A percentile compares a stretch with the other conserved stretches of the same genome.
Evolutionary conservation across 129 eudicot genomes (phyloP).

Genomic region (Centella asiatica): DNA sequence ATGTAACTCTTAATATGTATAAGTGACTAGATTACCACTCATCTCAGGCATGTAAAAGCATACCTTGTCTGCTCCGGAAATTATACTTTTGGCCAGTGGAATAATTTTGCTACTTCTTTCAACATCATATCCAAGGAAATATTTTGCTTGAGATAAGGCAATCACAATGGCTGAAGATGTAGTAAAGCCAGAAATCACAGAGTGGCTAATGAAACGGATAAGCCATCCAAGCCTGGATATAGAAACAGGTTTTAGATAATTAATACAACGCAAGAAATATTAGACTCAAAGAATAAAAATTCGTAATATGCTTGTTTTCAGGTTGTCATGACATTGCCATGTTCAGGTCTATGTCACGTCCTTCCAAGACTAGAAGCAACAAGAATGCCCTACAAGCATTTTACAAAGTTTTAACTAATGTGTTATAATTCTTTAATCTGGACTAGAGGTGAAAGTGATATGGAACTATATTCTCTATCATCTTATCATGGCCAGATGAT

Average conservation of each 20-base stretch:
- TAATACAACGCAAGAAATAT: neutral
- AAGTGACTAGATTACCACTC: neutral
- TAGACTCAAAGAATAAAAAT: neutral
- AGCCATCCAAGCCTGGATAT: constrained; percentile 89
- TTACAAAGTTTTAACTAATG: neutral
- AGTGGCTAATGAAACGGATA: constrained; percentile 90
- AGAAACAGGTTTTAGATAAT: neutral
- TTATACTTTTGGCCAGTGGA: constrained; percentile 69
- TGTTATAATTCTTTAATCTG: no score
- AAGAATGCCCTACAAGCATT: neutral
- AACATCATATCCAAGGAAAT: constrained; percentile 75
- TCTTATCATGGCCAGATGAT: neutral
- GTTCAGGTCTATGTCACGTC: neutral
- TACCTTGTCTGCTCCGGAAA: constrained; percentile 75
- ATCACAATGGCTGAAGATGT: constrained; percentile 95
- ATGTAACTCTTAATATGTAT: neutral
- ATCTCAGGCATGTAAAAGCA: neutral
- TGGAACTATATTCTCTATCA: no score
- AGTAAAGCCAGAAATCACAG: constrained; percentile 97
- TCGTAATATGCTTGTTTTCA: neutral
- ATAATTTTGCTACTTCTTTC: constrained; percentile 74
- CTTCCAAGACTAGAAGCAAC: neutral
- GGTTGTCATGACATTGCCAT: neutral
- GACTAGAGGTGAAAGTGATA: no score
- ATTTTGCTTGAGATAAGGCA: constrained; percentile 93